Percentiles rank a stretch among this genome's conserved stretches.
These are phyloP conservation scores for Spergularia marina DNA, from an alignment of 148 eudicot genomes.

Conservation along the genomic window DNA sequence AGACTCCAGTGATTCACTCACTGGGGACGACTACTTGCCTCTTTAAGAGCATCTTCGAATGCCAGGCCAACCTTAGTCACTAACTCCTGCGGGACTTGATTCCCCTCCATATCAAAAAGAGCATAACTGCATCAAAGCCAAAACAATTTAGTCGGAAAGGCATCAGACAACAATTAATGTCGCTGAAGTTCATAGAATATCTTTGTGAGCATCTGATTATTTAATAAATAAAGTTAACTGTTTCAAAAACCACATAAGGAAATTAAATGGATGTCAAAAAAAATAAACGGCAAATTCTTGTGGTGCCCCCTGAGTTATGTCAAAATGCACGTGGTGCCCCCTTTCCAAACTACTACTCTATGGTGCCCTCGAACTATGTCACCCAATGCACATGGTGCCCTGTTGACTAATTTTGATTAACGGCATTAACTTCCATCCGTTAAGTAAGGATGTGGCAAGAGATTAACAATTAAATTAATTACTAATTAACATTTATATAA, in stretches of 20 bases:
- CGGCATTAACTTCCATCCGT: too few species aligned
- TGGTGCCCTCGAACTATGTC: too few species aligned
- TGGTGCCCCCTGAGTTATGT: too few species aligned
- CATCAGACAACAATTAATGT: neutral
- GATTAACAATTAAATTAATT: too few species aligned
- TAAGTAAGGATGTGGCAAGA: too few species aligned
- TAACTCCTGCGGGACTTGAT: slow-evolving; percentile 80
- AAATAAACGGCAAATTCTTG: too few species aligned
- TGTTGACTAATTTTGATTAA: too few species aligned
- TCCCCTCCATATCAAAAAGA: slow-evolving; percentile 91
- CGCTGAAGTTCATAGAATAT: neutral
- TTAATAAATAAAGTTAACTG: neutral
- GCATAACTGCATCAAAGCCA: slow-evolving; percentile 69
- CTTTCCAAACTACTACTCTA: too few species aligned
- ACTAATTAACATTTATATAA: too few species aligned
- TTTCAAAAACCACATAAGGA: too few species aligned
- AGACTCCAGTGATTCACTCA: slow-evolving; percentile 5
- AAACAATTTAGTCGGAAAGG: neutral
- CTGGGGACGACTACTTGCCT: slow-evolving; percentile 41
- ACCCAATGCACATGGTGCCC: too few species aligned
- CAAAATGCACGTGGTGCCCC: too few species aligned
- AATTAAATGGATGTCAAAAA: neutral
- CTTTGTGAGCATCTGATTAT: neutral
- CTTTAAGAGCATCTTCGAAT: slow-evolving; percentile 75
- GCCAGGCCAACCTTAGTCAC: slow-evolving; percentile 82